Evolutionary conservation across 805 yeast genomes (phyloP), one percentile per base, ranked within the genome.

Genomic region (Sugiyamaella marilandica): DNA sequence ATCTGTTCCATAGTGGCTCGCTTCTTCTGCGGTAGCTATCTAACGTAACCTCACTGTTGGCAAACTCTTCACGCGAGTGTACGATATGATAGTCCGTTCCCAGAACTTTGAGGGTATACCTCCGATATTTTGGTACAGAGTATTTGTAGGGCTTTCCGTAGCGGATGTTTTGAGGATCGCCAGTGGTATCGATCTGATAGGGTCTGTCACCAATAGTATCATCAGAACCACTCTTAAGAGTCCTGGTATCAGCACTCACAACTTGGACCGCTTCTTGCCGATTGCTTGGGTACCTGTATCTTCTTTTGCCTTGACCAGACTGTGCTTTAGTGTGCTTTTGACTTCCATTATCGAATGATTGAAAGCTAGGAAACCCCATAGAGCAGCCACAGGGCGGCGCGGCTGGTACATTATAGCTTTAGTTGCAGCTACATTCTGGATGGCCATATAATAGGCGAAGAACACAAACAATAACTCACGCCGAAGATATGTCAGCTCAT

Each of bases 111-210:
- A 3, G 3, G 2, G 54, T 39, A 10, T 18, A 54, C 7, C 57
- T 41, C 10, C 41, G 2, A 36, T 54, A 54, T 14, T 14, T n/a
- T 10, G 57, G 57, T 3, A 51, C 33, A 10, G 44, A 24, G 18
- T 29, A 44, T 19, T 43, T 7, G 35, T 54, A 33, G 5, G 53
- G 50, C 21, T 53, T 49, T 10, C 50, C 50, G 36, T 44, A 54
- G 11, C 39, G 13, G 29, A 29, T 16, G 31, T 50, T 54, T 2
- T 52, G 16, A 10, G 11, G 19, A 32, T 54, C 54, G 24, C 57
- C 57, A 2, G 13, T 29, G 7, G 18, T 39, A 34, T 54, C 57
- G 2, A n/a, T 10, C 13, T 32, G n/a, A 24, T 13, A 45, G 13
- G 18, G 2, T 8, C 10, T 16, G 21, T 26, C 43, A 16, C 43